These are phyloP conservation scores for Eragrostis nindensis DNA, from an alignment of 176 grass and related monocot species.

Conservation along the genomic window DNA sequence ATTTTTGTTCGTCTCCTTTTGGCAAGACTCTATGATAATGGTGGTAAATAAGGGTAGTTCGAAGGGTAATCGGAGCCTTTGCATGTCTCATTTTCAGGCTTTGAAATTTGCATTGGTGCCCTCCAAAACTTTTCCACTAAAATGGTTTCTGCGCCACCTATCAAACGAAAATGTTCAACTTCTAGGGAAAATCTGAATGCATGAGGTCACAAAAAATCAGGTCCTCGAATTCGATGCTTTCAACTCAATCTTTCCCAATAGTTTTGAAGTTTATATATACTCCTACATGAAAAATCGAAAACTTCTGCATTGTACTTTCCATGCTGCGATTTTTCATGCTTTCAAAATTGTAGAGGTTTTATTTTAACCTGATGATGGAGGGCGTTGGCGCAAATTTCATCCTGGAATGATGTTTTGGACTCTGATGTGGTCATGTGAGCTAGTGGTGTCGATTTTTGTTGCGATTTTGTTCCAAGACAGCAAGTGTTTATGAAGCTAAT, in stretches of 20 bases:
- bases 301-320: not conserved
- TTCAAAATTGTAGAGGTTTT: not conserved
- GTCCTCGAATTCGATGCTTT: not conserved
- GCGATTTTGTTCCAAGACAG: constrained; percentile 19
- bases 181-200: not conserved
- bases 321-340: not conserved
- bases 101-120: constrained; percentile 48
- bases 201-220: not conserved
- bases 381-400: constrained; percentile 43
- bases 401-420: constrained; percentile 23
- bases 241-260: not conserved
- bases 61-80: constrained; percentile 40
- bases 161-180: not conserved
- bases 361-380: constrained; percentile 15
- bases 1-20: constrained; percentile 32
- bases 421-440: constrained; percentile 31
- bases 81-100: not conserved
- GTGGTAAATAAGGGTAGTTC: constrained; percentile 67
- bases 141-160: not conserved
- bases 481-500: constrained; percentile 51
- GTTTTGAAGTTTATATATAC: constrained; percentile 9
- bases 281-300: not conserved
- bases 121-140: constrained; percentile 19
- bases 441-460: constrained; percentile 39
- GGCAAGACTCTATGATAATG: constrained; percentile 40